Evolutionary conservation across 495 filamentous ascomycete species (phyloP), one percentile per base, ranked within the genome.

Genomic region (Halenospora varia): DNA sequence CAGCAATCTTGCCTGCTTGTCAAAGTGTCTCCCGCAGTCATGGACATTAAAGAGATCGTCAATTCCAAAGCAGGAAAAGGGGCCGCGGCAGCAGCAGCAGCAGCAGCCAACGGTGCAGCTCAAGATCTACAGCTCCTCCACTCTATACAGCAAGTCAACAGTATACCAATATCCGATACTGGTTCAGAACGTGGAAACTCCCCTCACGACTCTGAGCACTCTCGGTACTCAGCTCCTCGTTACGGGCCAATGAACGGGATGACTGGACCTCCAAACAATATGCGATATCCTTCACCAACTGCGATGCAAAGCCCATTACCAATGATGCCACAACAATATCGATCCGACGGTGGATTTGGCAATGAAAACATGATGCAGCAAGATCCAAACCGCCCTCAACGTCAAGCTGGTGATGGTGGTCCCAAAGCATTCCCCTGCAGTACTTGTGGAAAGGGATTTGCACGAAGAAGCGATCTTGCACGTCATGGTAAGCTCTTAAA

Each of bases 401-500:
- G 65, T 46, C 58, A 62, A 26, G 47, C 64, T 23, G 44, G 40
- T 20, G 64, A 67, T 26, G 51, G 47, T 23, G 61, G 68, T 1
- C 51, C 57, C 2, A 96, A 96, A 70, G 87, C 89, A 1, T 98
- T 94, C 64, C 85, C 91, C n/a, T 98, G 94, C 71, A 87, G 82
- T 25, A 90, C 85, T 10, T 98, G 94, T 70, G 83, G 80, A 25
- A 98, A 98, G 69, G 89, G 88, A 17, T 98, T 98, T 68, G 94
- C 94, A 51, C 81, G 94, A 59, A 80, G 94, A 53, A 97, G 95
- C 72, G 94, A 98, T 72, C 83, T 98, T 10, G 90, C 94, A 48
- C 82, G 94, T 45, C 94, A 98, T 73, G 94, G 94, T 97, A 83
- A 69, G 0, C 15, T 53, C 15, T 15, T 17, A 25, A 6, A 4